Conservation (phyloP, 2,329 filamentous ascomycete genomes). For the Tolypocladium guangdongense region DNA sequence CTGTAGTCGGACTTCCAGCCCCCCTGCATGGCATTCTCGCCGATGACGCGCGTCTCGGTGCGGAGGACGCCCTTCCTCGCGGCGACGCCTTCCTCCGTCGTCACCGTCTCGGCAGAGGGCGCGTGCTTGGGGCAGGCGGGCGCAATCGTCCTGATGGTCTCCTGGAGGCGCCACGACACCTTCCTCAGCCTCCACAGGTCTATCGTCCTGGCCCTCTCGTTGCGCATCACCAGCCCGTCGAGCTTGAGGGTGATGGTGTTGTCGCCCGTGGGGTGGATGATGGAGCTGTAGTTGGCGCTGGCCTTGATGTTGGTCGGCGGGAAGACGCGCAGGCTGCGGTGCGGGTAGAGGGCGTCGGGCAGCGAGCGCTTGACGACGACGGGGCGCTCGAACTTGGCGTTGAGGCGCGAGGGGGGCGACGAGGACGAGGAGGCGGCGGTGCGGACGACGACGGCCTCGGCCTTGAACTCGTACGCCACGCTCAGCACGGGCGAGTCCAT, state of each 20-base stretch:
- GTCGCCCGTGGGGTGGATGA: constrained; percentile 76
- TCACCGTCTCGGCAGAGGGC: constrained; percentile 25
- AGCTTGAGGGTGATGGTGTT: constrained; percentile 73
- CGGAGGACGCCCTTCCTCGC: constrained; percentile 58
- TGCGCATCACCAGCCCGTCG: constrained; percentile 69
- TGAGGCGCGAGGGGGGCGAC: constrained; percentile 9
- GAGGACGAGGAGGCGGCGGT: constrained; percentile 29
- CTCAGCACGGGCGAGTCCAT: constrained; percentile 62
- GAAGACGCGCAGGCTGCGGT: constrained; percentile 88
- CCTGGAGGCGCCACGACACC: constrained; percentile 86
- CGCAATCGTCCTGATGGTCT: constrained; percentile 69
- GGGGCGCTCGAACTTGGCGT: constrained; percentile 52
- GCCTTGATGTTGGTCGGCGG: constrained; percentile 91
- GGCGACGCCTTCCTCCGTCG: constrained; percentile 11
- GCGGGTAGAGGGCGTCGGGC: constrained; percentile 60
- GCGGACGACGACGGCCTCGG: constrained; percentile 49
- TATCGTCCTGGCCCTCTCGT: constrained; percentile 59
- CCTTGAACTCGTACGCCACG: constrained; percentile 70
- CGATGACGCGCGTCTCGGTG: constrained; percentile 65
- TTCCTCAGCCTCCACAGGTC: constrained; percentile 81
- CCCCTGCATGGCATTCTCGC: constrained; percentile 67
- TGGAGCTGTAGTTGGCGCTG: constrained; percentile 67
- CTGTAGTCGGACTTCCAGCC: constrained; percentile 76
- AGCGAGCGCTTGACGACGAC: constrained; percentile 73
- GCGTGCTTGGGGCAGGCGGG: constrained; percentile 71